These are phyloP conservation scores for Sanghuangporus baumii DNA, from an alignment of 1,284 basidiomycete species.

Conservation along the genomic window DNA sequence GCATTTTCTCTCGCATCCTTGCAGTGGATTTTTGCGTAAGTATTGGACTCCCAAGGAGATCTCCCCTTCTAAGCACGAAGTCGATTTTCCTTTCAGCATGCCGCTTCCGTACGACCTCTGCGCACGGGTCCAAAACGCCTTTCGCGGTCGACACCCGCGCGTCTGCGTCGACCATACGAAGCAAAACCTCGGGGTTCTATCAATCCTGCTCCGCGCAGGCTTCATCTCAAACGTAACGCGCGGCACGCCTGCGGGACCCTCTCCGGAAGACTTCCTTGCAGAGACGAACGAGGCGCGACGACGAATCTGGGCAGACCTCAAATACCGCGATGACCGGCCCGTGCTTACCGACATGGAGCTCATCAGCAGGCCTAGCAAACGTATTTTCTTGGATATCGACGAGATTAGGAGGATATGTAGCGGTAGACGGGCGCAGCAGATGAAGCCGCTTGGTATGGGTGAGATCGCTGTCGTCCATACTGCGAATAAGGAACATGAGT, in stretches of 20 bases:
- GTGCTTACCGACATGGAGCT: conserved; percentile 72
- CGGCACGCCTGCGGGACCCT: conserved; percentile 65
- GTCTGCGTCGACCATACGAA: conserved; percentile 73
- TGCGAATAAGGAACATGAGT: conserved; percentile 59
- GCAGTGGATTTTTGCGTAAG: no score
- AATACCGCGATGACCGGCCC: conserved; percentile 82
- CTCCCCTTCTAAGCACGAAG: background rate
- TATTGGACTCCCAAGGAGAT: no score
- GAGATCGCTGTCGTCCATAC: conserved; percentile 83
- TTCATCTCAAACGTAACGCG: conserved; percentile 79
- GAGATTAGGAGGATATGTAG: conserved; percentile 75
- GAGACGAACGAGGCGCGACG: conserved; percentile 45
- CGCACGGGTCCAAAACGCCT: conserved; percentile 82
- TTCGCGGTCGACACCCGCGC: conserved; percentile 71
- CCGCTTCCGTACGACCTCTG: conserved; percentile 78
- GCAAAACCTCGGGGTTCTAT: conserved; percentile 79
- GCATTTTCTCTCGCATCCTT: no score
- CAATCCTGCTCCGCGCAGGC: conserved; percentile 81
- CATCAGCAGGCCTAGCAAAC: conserved; percentile 69
- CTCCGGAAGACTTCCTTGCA: conserved; percentile 57
- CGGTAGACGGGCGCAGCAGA: conserved; percentile 62
- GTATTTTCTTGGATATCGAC: conserved; percentile 63
- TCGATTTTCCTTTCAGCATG: conserved; percentile 31
- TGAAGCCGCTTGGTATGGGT: conserved; percentile 76
- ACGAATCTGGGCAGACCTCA: conserved; percentile 86